A percentile compares a stretch with the other conserved stretches of the same genome.
These are phyloP conservation scores for Hyaloscypha hepaticicola DNA, from an alignment of 495 filamentous ascomycete species.

Conservation along the genomic window DNA sequence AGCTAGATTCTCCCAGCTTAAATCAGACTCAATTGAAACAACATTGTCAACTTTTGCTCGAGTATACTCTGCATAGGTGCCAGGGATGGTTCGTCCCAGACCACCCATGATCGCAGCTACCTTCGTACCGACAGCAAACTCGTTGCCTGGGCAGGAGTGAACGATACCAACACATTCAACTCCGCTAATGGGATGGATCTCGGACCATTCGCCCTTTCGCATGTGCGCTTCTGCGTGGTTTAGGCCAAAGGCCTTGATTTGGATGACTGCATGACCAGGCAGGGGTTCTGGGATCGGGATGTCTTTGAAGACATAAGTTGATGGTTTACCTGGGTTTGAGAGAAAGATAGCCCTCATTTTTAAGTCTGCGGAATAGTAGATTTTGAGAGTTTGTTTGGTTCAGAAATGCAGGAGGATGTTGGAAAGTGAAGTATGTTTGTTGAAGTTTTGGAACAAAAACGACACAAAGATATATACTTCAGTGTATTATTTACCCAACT, in stretches of 20 bases:
- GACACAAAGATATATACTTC: background rate
- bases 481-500: background rate
- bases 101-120: constrained; percentile 47
- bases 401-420: background rate
- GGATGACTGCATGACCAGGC: constrained; percentile 37
- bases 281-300: constrained; percentile 37
- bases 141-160: constrained; percentile 37
- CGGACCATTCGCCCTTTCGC: constrained; percentile 52
- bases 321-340: constrained; percentile 41
- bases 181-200: constrained; percentile 44
- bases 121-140: constrained; percentile 37
- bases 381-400: background rate
- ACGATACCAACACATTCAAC: constrained; percentile 49
- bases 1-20: constrained; percentile 44
- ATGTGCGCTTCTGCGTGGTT: constrained; percentile 54
- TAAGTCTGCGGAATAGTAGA: constrained; percentile 14
- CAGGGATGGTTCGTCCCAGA: constrained; percentile 40
- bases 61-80: constrained; percentile 45
- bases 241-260: constrained; percentile 46
- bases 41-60: constrained; percentile 39
- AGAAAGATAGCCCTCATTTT: constrained; percentile 49
- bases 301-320: constrained; percentile 36
- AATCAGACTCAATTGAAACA: constrained; percentile 33
- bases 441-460: background rate
- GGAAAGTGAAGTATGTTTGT: background rate